Conservation (phyloP, 192 early-diverging fungal species). For the Glomus cerebriforme region DNA sequence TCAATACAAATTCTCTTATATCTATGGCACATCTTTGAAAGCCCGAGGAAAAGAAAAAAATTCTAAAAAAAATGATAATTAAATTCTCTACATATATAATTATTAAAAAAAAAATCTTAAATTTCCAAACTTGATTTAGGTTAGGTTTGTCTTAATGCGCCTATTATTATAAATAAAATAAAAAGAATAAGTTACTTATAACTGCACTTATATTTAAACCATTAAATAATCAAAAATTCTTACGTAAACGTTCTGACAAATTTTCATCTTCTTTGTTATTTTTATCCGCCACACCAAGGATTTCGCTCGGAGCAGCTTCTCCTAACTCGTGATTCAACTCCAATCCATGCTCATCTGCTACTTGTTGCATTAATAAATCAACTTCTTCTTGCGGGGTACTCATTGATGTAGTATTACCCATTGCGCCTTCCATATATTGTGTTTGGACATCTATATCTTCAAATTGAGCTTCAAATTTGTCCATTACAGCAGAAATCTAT, state of each 20-base stretch:
- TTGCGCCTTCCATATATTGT: conserved; percentile 93
- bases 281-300: conserved; percentile 34
- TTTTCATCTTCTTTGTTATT: conserved; percentile 47
- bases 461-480: conserved; percentile 95
- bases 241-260: conserved; percentile 22
- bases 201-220: neutral
- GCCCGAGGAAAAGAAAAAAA: no score
- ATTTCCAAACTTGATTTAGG: no score
- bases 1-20: no score
- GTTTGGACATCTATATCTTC: conserved; percentile 98
- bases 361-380: conserved; percentile 92
- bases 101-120: no score
- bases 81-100: no score
- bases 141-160: neutral
- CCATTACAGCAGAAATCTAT: conserved; percentile 96
- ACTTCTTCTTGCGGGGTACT: conserved; percentile 90
- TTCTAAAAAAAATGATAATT: no score
- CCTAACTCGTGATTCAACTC: conserved; percentile 79
- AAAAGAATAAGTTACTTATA: neutral
- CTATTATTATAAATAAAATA: neutral
- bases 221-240: conserved; percentile 9
- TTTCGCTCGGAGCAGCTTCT: conserved; percentile 49
- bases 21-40: no score
- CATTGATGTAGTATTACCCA: conserved; percentile 84
- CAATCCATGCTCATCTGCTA: conserved; percentile 94